These are phyloP conservation scores for Schizophyllum commune DNA, from an alignment of 1,284 basidiomycete species.

Conservation along the genomic window DNA sequence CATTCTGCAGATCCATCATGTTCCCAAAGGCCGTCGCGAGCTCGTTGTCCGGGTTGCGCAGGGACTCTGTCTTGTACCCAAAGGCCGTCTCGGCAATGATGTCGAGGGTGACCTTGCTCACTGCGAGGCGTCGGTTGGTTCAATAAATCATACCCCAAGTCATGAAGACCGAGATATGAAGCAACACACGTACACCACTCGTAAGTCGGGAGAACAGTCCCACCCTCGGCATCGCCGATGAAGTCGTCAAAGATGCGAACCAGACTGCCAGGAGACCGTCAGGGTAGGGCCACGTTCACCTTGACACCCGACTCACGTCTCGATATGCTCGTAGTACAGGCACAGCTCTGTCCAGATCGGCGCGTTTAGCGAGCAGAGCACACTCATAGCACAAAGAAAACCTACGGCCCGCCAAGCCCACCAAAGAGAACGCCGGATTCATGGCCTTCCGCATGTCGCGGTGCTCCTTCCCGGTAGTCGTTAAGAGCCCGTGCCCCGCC, in stretches of 20 bases:
- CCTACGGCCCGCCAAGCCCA: conserved; percentile 38
- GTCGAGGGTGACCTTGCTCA: conserved; percentile 44
- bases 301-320: conserved; percentile 24
- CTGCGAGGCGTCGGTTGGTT: conserved; percentile 18
- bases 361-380: too few relatives aligned
- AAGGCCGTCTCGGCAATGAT: conserved; percentile 44
- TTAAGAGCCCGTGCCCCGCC: conserved; percentile 39
- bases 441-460: conserved; percentile 40
- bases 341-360: conserved; percentile 29
- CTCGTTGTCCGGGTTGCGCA: conserved; percentile 39
- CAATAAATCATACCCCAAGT: too few relatives aligned
- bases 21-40: conserved; percentile 38
- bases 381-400: conserved; percentile 6
- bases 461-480: conserved; percentile 39
- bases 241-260: conserved; percentile 29
- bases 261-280: conserved; percentile 20
- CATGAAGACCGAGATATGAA: too few relatives aligned
- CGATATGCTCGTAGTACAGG: conserved; percentile 40
- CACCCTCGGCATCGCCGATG: conserved; percentile 17
- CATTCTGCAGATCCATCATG: conserved; percentile 29
- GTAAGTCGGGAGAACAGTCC: conserved; percentile 31
- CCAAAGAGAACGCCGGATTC: conserved; percentile 42
- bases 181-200: conserved; percentile 34
- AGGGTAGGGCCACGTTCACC: neutral
- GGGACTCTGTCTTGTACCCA: conserved; percentile 36